Conservation (phyloP, 768 basidiomycete species). For the Crucibulum laeve region DNA sequence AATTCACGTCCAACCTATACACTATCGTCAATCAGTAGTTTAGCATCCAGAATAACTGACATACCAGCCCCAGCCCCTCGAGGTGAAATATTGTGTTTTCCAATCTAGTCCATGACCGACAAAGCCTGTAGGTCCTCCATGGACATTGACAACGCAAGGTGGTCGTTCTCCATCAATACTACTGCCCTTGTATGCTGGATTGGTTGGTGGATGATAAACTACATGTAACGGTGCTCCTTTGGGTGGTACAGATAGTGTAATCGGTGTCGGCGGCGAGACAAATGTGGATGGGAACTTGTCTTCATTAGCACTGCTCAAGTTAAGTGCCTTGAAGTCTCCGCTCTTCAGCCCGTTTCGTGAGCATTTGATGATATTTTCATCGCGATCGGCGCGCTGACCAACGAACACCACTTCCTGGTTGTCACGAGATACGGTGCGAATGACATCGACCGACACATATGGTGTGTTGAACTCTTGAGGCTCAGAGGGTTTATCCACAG, state of each 20-base stretch:
- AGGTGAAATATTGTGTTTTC: constrained; percentile 63
- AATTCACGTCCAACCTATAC: constrained; percentile 67
- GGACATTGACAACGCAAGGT: constrained; percentile 60
- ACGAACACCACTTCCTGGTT: constrained; percentile 34
- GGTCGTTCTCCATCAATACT: constrained; percentile 51
- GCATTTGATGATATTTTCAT: constrained; percentile 31
- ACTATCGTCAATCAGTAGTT: constrained; percentile 5
- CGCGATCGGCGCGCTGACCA: constrained; percentile 35
- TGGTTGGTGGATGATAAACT: constrained; percentile 64
- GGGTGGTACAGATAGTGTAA: constrained; percentile 33
- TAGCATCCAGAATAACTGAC: constrained; percentile 3
- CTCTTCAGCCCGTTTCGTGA: constrained; percentile 1
- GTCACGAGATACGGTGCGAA: constrained; percentile 28
- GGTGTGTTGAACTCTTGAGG: constrained; percentile 32
- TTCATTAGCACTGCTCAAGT: constrained; percentile 8
- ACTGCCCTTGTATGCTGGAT: constrained; percentile 52
- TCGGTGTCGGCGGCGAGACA: constrained; percentile 46
- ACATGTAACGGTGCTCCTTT: constrained; percentile 46
- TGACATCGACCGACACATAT: constrained; percentile 33
- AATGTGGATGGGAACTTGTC: constrained; percentile 22
- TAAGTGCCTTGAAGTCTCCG: no score
- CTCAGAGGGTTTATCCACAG: constrained; percentile 21
- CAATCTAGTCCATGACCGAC: constrained; percentile 44
- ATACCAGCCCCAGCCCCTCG: constrained; percentile 71
- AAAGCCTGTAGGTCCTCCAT: constrained; percentile 68